phyloP scores from a whole-genome alignment of 768 basidiomycete genomes.

The Lepiota venenata region DNA sequence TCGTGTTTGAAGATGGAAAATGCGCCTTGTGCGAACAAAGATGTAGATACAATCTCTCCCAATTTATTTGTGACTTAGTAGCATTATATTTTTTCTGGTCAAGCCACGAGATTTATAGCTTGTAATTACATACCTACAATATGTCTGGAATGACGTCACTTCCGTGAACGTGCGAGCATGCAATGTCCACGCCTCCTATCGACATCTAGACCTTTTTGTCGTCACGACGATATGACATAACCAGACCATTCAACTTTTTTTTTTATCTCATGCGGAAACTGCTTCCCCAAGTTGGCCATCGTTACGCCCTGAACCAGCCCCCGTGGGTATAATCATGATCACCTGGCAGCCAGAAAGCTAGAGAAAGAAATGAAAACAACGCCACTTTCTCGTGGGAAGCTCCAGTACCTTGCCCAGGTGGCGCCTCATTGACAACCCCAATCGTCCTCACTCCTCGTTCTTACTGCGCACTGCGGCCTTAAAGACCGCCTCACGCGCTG shows the following conservation, averaged over 20 bases:
- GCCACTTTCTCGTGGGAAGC: not conserved
- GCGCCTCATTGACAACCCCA: slow-evolving; percentile 2
- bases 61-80: slow-evolving; percentile 1
- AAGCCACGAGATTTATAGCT: not conserved
- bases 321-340: not conserved
- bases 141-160: no score
- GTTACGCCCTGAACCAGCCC: not conserved
- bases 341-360: not conserved
- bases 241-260: no score
- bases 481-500: not conserved
- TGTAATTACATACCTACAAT: no score
- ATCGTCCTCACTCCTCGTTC: slow-evolving; percentile 1
- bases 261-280: not conserved
- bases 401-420: not conserved
- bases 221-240: no score
- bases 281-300: not conserved
- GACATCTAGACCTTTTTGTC: no score
- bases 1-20: not conserved
- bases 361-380: not conserved
- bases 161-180: no score
- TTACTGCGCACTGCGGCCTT: not conserved
- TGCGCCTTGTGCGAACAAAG: slow-evolving; percentile 1
- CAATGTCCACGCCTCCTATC: no score
- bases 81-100: not conserved
- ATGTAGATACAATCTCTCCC: not conserved